Conservation (phyloP, 2,329 filamentous ascomycete species). For the Westerdykella aurantiaca region DNA sequence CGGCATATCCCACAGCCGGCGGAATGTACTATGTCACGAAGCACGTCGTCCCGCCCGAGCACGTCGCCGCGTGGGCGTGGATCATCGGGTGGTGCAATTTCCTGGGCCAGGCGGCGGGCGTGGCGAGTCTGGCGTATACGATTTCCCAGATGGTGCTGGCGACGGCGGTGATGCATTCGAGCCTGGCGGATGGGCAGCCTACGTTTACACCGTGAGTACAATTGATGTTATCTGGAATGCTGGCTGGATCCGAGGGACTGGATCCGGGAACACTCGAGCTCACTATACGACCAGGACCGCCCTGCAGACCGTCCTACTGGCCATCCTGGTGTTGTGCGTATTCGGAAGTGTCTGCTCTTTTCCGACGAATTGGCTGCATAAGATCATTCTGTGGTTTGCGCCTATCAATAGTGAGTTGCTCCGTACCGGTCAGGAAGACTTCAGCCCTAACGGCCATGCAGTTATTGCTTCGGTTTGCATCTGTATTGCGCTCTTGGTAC, state of each 20-base stretch:
- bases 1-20: slow-evolving; percentile 60
- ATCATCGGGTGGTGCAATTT: slow-evolving; percentile 64
- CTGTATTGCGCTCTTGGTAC: slow-evolving; percentile 53
- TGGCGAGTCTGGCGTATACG: slow-evolving; percentile 58
- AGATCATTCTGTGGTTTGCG: slow-evolving; percentile 59
- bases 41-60: slow-evolving; percentile 55
- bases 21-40: slow-evolving; percentile 66
- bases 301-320: slow-evolving; percentile 53
- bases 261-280: slow-evolving; percentile 2
- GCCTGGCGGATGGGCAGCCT: slow-evolving; percentile 46
- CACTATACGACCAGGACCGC: slow-evolving; percentile 43
- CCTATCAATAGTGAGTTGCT: slow-evolving; percentile 53
- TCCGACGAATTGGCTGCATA: slow-evolving; percentile 54
- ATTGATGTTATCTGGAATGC: neutral
- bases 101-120: slow-evolving; percentile 58
- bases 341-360: slow-evolving; percentile 59
- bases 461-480: slow-evolving; percentile 56
- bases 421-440: neutral
- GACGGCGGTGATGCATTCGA: slow-evolving; percentile 56
- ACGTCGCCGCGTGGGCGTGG: slow-evolving; percentile 60
- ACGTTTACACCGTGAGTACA: slow-evolving; percentile 51
- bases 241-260: neutral
- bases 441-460: slow-evolving; percentile 10
- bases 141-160: slow-evolving; percentile 61
- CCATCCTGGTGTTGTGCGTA: slow-evolving; percentile 50